Conservation (phyloP, 2,329 filamentous ascomycete species). For the Botrytis fabae region DNA sequence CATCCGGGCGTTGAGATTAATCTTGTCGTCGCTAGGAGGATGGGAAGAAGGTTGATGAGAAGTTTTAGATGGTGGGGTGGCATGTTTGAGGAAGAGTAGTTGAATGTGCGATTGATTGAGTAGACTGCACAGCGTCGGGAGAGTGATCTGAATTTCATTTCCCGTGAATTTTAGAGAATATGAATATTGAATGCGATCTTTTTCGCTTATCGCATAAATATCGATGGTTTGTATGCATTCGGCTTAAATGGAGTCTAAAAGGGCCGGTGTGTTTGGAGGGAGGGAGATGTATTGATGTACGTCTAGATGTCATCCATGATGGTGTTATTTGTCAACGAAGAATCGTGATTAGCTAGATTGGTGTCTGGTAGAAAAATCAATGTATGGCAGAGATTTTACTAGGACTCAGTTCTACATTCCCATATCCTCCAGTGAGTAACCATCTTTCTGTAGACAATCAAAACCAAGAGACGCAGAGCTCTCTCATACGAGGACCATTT, state of each 20-base stretch:
- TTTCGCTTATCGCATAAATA: rapidly evolving
- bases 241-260: too few species aligned
- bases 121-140: background rate
- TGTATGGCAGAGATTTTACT: too few species aligned
- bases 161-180: background rate
- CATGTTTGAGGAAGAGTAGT: slow-evolving; percentile 8
- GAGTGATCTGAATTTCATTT: background rate
- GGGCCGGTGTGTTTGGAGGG: background rate
- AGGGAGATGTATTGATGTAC: rapidly evolving
- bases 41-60: background rate
- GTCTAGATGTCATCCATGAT: background rate
- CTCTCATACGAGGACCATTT: background rate
- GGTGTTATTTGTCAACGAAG: too few species aligned
- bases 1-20: background rate
- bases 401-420: too few species aligned
- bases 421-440: background rate
- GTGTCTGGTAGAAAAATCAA: too few species aligned
- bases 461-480: rapidly evolving
- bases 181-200: background rate
- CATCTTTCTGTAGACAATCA: background rate
- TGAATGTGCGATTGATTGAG: background rate
- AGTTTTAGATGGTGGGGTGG: background rate
- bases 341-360: too few species aligned
- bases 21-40: background rate
- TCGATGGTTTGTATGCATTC: background rate